These are phyloP conservation scores for Symbiodinium natans DNA, from an alignment of 73 alveolate species.

Conservation along the genomic window DNA sequence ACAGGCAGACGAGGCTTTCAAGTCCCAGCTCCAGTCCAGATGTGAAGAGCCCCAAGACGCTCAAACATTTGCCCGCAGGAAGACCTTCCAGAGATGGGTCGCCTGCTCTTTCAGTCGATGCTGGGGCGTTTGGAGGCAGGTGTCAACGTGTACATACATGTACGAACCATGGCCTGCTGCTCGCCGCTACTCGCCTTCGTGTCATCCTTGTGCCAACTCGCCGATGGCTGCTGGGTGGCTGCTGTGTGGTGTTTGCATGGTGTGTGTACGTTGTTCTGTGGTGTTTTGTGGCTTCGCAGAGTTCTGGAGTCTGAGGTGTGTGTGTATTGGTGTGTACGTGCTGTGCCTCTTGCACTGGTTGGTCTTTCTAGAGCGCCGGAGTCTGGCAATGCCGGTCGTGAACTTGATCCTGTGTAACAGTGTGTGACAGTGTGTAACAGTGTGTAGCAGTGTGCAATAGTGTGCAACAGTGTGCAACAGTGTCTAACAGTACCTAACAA, in stretches of 20 bases:
- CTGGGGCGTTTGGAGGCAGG: constrained; percentile 3
- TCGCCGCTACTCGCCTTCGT: background rate
- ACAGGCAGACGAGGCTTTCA: background rate
- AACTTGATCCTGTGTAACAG: too few species aligned
- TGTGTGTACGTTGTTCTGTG: background rate
- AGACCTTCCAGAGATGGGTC: constrained; percentile 11
- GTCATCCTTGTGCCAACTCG: background rate
- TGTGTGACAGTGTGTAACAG: background rate
- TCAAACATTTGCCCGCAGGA: constrained; percentile 4
- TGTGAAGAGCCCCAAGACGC: too few species aligned
- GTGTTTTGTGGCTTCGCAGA: too few species aligned
- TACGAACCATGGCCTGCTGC: background rate
- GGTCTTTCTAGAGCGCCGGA: too few species aligned
- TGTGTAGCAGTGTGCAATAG: too few species aligned
- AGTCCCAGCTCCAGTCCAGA: background rate
- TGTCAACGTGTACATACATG: too few species aligned
- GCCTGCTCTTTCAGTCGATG: constrained; percentile 14
- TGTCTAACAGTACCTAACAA: background rate
- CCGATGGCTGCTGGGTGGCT: background rate
- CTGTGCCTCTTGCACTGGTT: too few species aligned
- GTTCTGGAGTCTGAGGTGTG: too few species aligned
- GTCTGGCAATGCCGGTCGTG: too few species aligned
- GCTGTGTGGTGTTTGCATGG: background rate
- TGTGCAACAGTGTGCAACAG: too few species aligned
- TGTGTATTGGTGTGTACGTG: too few species aligned